phyloP scores from a whole-genome alignment of 2,329 filamentous ascomycete species.

The Trichothecium sympodiale region DNA sequence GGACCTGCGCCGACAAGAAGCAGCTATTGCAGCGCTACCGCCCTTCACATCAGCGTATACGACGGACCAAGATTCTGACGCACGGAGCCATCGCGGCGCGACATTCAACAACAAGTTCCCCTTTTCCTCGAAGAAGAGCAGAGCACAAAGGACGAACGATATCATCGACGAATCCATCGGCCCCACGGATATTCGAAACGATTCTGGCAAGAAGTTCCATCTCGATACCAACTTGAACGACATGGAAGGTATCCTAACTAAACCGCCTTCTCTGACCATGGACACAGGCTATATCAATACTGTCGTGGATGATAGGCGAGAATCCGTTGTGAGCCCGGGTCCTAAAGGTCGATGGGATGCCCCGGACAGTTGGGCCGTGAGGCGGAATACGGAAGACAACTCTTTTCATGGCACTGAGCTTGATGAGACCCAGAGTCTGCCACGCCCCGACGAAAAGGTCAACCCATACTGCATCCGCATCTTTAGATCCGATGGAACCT shows the following conservation, averaged over 20 bases:
- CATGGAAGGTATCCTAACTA: slow-evolving; percentile 82
- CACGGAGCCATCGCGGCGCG: slow-evolving; percentile 23
- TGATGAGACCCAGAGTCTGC: slow-evolving; percentile 57
- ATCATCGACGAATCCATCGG: slow-evolving; percentile 48
- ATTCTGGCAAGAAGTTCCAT: slow-evolving; percentile 49
- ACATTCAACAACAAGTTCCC: slow-evolving; percentile 54
- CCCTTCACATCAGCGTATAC: slow-evolving; percentile 15
- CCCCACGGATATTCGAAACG: slow-evolving; percentile 43
- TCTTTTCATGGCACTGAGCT: slow-evolving; percentile 45
- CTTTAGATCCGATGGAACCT: slow-evolving; percentile 87
- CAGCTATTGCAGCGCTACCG: slow-evolving; percentile 20
- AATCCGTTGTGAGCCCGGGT: slow-evolving; percentile 18
- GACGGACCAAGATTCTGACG: slow-evolving; percentile 18
- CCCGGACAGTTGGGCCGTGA: slow-evolving; percentile 93
- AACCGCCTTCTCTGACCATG: slow-evolving; percentile 58
- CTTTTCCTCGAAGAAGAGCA: slow-evolving; percentile 47
- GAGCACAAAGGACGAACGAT: slow-evolving; percentile 34
- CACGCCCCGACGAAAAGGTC: slow-evolving; percentile 62
- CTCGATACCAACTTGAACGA: slow-evolving; percentile 82
- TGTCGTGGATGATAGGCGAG: slow-evolving; percentile 30
- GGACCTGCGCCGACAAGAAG: slow-evolving; percentile 30
- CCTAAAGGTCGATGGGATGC: slow-evolving; percentile 70
- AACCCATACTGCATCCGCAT: slow-evolving; percentile 85
- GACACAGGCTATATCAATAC: slow-evolving; percentile 40
- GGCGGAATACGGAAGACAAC: slow-evolving; percentile 57